Evolutionary conservation across 1,284 basidiomycete genomes (phyloP), one percentile per base, ranked within the genome.

Genomic region (Sparassis latifolia): DNA sequence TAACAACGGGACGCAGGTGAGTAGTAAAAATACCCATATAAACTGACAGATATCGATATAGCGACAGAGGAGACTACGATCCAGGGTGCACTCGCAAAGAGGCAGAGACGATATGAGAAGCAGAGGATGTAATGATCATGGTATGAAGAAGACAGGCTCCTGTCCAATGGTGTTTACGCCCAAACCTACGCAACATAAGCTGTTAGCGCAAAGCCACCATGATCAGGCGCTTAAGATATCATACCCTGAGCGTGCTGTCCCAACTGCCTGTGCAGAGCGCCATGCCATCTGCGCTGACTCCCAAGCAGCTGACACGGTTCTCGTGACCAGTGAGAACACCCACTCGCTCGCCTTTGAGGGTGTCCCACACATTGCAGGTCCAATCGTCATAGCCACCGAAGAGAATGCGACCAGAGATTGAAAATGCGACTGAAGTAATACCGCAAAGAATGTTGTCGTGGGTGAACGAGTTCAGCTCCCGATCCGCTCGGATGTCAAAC

Each of bases 281-380:
- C 86, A 97, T 96, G 44, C 96, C 96, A 65, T 98, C 95, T 39
- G 87, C 83, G 62, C 89, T 93, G 59, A 98, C 94, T 52, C 97
- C 96, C 63, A 99, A 75, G 75, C 95, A 98, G 63, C 89, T 92
- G 58, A 99, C 94, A 55, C 96, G 79, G 75, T 98, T 98, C 77
- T 99, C 96, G 67, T 99, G 97, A 10, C 95, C 96, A 35, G 93
- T 91, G 54, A 99, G 73, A 38, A 98, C 94, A 53, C 96, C 96
- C 33, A 98, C 93, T 51, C 96, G 87, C 70, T 99, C 96, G 51
- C 94, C 96, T 72, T 96, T 97, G 65, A 99, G 80, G 41, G 95
- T 97, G 67, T 99, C 96, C 96, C 96, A 99, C 44, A 98, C 96
- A 66, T 98, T 98, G 78, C 91, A 94, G 59, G 96, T 98, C 89